phyloP scores from a whole-genome alignment of 2,329 filamentous ascomycete species.

The Penicillium sp. region DNA sequence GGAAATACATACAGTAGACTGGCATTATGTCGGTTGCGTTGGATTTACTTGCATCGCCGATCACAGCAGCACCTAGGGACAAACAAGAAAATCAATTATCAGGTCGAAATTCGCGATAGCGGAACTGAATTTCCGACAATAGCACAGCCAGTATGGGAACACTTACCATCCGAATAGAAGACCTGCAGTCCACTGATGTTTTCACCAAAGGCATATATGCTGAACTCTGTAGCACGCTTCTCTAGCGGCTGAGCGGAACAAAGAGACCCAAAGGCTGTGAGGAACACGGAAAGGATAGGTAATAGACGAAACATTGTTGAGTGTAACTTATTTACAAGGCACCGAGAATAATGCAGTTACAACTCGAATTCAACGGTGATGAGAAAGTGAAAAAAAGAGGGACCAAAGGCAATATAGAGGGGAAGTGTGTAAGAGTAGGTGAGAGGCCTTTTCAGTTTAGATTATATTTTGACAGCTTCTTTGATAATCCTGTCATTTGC shows the following conservation, averaged over 20 bases:
- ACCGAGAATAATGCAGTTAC: neutral
- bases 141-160: neutral
- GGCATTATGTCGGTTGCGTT: constrained; percentile 4
- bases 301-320: constrained; percentile 5
- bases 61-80: constrained; percentile 10
- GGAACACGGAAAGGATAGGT: neutral
- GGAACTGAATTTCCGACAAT: neutral
- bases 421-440: neutral
- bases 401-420: neutral
- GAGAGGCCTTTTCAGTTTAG: neutral
- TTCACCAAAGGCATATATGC: constrained; percentile 18
- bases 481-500: neutral
- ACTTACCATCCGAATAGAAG: constrained; percentile 16
- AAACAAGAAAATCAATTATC: neutral
- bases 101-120: neutral
- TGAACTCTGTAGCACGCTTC: constrained; percentile 10
- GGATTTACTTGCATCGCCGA: constrained; percentile 11
- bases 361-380: neutral
- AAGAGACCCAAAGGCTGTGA: constrained; percentile 1
- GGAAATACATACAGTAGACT: constrained; percentile 13
- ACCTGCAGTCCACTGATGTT: constrained; percentile 20
- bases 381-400: neutral
- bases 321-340: neutral
- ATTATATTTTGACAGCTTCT: neutral
- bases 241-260: constrained; percentile 12